Evolutionary conservation across 768 basidiomycete species (phyloP), one percentile per base, ranked within the genome.

Genomic region (Cyclocybe aegerita): DNA sequence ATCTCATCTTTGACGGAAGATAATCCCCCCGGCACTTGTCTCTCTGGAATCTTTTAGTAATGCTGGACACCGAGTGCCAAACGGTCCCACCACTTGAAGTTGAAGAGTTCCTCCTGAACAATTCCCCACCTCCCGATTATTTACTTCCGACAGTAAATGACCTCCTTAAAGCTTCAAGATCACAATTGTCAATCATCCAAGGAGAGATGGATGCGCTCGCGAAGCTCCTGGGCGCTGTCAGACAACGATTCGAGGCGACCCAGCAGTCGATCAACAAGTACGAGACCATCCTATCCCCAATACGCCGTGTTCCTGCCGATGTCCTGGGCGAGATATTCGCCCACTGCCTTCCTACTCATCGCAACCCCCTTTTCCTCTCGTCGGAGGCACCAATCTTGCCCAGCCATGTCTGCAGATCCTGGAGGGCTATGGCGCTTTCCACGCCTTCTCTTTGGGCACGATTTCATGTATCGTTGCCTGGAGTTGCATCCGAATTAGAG

Each of bases 391-490:
- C 63, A 3, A 33, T 63, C 3, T 42, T 64, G 1, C 54, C 64
- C 0, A 55, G 57, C 9, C 53, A 41, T 5, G 46, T 66, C 4
- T 60, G 55, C 14, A 52, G 50, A 5, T 15, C 31, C 3, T 63
- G 65, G 65, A 23, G 65, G 5, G 14, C 43, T 6, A 33, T 59
- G n/a, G 55, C 59, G 1, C 31, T 60, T 14, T 49, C 59, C 3
- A 57, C 59, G 7, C 65, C 65, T 2, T 43, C 42, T 1, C 40
- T 66, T 14, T 66, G 63, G 62, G 43, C 57, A 1, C 52, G 45
- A 4, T 23, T 60, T 2, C 52, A 61, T 41, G 46, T 58, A n/a
- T 43, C 49, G 2, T 40, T 44, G 14, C 38, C 48, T 10, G 46
- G 33, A 10, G 8, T 16, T n/a, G 37, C 30, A 9, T 23, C 12